These are phyloP conservation scores for Candida tetrigidarum DNA, from an alignment of 1,139 yeast genomes.

Conservation along the genomic window DNA sequence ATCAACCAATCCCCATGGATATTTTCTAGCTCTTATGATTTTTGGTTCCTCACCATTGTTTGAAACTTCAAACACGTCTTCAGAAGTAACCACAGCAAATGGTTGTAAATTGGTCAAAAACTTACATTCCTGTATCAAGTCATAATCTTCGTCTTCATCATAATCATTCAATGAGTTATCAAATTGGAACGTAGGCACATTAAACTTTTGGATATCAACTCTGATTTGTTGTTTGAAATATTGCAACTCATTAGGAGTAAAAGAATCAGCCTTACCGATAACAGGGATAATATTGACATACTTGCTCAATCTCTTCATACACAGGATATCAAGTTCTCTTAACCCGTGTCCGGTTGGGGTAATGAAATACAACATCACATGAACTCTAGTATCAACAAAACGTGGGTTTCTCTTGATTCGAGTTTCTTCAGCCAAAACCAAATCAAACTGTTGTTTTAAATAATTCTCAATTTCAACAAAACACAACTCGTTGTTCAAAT, in stretches of 20 bases:
- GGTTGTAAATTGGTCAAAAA: constrained; percentile 79
- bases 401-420: constrained; percentile 87
- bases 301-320: constrained; percentile 76
- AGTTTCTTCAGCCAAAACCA: constrained; percentile 88
- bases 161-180: constrained; percentile 47
- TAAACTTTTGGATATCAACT: constrained; percentile 75
- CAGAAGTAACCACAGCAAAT: constrained; percentile 86
- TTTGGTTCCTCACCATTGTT: constrained; percentile 50
- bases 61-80: constrained; percentile 49
- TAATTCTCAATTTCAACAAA: constrained; percentile 74
- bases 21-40: constrained; percentile 76
- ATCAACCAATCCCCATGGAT: constrained; percentile 95
- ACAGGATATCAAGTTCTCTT: constrained; percentile 72
- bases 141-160: constrained; percentile 66
- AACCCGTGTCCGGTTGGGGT: constrained; percentile 82
- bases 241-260: constrained; percentile 75
- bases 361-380: constrained; percentile 69
- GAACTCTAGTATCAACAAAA: constrained; percentile 78
- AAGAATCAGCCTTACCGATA: constrained; percentile 83
- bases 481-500: constrained; percentile 64
- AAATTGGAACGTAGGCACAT: constrained; percentile 86
- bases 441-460: constrained; percentile 89
- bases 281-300: constrained; percentile 90
- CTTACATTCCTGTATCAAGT: constrained; percentile 79
- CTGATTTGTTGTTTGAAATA: constrained; percentile 55